These are phyloP conservation scores for Arthonia radiata DNA, from an alignment of 495 filamentous ascomycete genomes.

Conservation along the genomic window DNA sequence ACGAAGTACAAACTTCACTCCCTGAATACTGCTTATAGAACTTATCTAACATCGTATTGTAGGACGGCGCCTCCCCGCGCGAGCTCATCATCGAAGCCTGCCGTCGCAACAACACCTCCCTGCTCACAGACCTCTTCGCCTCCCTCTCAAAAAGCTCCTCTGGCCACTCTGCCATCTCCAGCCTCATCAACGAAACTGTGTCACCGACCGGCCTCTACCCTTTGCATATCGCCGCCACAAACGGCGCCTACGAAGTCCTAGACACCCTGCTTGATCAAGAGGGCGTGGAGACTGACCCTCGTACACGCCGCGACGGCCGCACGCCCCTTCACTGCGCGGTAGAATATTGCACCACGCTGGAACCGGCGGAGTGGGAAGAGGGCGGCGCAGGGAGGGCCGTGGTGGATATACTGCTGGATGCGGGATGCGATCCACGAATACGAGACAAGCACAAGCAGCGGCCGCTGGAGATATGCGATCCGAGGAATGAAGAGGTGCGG, in stretches of 20 bases:
- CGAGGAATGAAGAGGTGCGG: conserved; percentile 41
- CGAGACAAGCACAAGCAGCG: conserved; percentile 48
- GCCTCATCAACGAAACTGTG: conserved; percentile 24
- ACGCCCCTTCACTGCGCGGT: conserved; percentile 80
- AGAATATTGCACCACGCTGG: conserved; percentile 41
- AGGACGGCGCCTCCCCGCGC: conserved; percentile 56
- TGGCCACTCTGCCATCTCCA: conserved; percentile 19
- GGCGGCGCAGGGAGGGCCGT: conserved; percentile 43
- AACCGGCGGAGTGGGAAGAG: conserved; percentile 19
- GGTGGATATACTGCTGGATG: conserved; percentile 79
- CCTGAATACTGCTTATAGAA: conserved; percentile 3
- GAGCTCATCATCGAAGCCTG: conserved; percentile 84
- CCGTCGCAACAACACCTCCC: conserved; percentile 70
- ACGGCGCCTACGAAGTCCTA: conserved; percentile 80
- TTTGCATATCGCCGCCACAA: conserved; percentile 66
- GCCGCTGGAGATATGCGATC: conserved; percentile 45
- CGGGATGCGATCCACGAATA: conserved; percentile 55
- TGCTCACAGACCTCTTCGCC: conserved; percentile 38
- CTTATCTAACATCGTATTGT: conserved; percentile 7
- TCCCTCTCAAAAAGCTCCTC: conserved; percentile 9
- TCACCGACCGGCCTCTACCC: conserved; percentile 56
- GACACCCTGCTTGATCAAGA: conserved; percentile 84
- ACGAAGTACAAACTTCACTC: conserved; percentile 13
- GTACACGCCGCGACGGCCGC: conserved; percentile 57
- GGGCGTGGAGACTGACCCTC: conserved; percentile 78